phyloP scores from a whole-genome alignment of 805 yeast genomes.

The Jamesozyma lodderae region DNA sequence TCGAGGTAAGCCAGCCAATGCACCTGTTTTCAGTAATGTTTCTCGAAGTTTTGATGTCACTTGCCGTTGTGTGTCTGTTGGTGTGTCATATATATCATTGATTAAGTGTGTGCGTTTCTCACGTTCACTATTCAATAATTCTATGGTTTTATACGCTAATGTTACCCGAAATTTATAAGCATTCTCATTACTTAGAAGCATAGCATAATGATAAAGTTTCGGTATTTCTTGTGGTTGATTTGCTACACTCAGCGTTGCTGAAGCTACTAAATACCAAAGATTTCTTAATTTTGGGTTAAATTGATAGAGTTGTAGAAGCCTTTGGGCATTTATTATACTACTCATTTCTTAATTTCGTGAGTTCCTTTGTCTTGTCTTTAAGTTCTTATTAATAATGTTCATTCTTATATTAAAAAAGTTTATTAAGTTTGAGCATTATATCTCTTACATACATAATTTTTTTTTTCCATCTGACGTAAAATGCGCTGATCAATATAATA shows the following conservation, averaged over 20 bases:
- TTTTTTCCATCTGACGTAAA: too few relatives aligned
- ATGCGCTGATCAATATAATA: too few relatives aligned
- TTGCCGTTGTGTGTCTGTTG: slow-evolving; percentile 15
- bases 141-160: slow-evolving; percentile 18
- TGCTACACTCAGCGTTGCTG: slow-evolving; percentile 72
- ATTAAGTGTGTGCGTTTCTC: slow-evolving; percentile 5
- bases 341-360: too few relatives aligned
- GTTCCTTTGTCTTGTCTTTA: too few relatives aligned
- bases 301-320: slow-evolving; percentile 23
- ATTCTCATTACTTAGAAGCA: slow-evolving; percentile 26
- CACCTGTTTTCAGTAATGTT: slow-evolving; percentile 66
- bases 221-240: slow-evolving; percentile 80
- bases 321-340: slow-evolving; percentile 20
- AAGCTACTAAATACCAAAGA: slow-evolving; percentile 72
- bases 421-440: too few relatives aligned
- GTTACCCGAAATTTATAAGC: slow-evolving; percentile 11
- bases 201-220: slow-evolving; percentile 58
- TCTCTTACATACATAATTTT: too few relatives aligned
- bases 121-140: slow-evolving; percentile 8
- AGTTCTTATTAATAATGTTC: too few relatives aligned
- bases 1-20: slow-evolving; percentile 76
- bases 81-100: slow-evolving; percentile 15
- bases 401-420: too few relatives aligned
- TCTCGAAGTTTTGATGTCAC: slow-evolving; percentile 59
- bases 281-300: slow-evolving; percentile 44